phyloP scores from a whole-genome alignment of 306 rosid species.

The Acacia crassicarpa region DNA sequence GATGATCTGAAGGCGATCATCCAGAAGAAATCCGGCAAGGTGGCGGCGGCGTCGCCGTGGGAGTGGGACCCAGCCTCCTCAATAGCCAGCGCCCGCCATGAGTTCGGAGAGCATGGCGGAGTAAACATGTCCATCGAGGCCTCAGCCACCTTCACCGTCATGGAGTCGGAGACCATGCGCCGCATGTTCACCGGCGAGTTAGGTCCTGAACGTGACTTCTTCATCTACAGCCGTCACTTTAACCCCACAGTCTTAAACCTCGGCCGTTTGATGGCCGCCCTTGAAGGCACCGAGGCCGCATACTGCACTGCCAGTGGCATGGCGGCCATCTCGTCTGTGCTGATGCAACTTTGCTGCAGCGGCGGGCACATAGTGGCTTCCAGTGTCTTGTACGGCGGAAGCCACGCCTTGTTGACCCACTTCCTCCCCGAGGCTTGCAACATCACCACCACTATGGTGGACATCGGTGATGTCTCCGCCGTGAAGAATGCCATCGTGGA shows the following conservation, averaged over 20 bases:
- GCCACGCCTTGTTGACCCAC: conserved; percentile 73
- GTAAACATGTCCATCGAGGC: conserved; percentile 99
- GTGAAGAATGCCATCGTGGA: conserved; percentile 58
- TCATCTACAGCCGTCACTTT: conserved; percentile 96
- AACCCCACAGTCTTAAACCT: conserved; percentile 88
- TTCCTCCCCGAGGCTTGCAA: conserved; percentile 65
- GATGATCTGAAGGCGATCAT: neutral
- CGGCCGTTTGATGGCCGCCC: conserved; percentile 84
- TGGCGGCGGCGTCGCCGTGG: too few relatives aligned
- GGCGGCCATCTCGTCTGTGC: conserved; percentile 68
- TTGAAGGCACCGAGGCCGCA: conserved; percentile 92
- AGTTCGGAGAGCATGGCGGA: conserved; percentile 97
- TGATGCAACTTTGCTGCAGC: conserved; percentile 63
- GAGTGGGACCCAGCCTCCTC: conserved; percentile 70
- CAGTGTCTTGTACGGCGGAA: conserved; percentile 69
- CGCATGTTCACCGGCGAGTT: conserved; percentile 89
- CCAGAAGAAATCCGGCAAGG: neutral
- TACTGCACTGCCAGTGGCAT: conserved; percentile 95
- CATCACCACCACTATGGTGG: conserved; percentile 68
- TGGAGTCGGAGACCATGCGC: conserved; percentile 91
- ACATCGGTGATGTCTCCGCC: conserved; percentile 45
- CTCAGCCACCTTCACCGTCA: conserved; percentile 92
- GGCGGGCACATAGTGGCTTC: conserved; percentile 79
- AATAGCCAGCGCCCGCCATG: conserved; percentile 74
- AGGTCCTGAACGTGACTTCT: conserved; percentile 82